Evolutionary conservation across 495 filamentous ascomycete genomes (phyloP), one percentile per base, ranked within the genome.

Genomic region (Neurospora hispaniola): DNA sequence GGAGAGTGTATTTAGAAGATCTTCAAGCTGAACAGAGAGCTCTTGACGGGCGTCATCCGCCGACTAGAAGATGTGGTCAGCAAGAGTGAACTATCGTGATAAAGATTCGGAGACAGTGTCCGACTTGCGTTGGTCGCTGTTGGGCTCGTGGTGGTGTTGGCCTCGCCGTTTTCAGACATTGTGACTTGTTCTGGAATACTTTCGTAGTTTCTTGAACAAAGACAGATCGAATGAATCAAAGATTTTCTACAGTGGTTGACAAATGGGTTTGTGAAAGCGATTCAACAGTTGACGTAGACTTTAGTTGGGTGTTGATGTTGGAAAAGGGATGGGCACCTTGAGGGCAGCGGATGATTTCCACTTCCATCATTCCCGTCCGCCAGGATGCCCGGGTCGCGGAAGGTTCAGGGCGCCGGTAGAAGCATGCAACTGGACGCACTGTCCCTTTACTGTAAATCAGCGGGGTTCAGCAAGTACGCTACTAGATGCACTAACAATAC

Each of bases 1-100:
- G 27, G 91, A 90, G 4, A 99, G 83, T 41, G 92, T 89, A 77
- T 94, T 90, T 11, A 99, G 85, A 14, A 97, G 87, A 20, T 96
- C 92, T 77, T 97, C 94, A 4, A 97, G 89, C 0, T 91, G 91
- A 4, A 88, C 90, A 4, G 90, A 89, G 66, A 97, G 89, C 76
- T 93, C 91, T 59, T 88, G 87, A 18, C 76, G 79, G 3, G 80
- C 77, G 12, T 81, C 82, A 27, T 85, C 83, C 5, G 80, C 77
- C 11, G 78, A 76, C 82, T 84, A 48, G 43, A 18, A 16, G 5
- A 39, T 41, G 31, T 3, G 27, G 54, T 66, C 54, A 66, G 54
- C 14, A 16, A 35, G 1, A 27, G 46, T 73, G 20, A 48, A 69
- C 11, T 44, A 35, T 62, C 42, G 11, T 10, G 9, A 35, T 20